Evolutionary conservation across 352 stramenopile genomes (phyloP).

Genomic region (Globisporangium cylindrosporum): DNA sequence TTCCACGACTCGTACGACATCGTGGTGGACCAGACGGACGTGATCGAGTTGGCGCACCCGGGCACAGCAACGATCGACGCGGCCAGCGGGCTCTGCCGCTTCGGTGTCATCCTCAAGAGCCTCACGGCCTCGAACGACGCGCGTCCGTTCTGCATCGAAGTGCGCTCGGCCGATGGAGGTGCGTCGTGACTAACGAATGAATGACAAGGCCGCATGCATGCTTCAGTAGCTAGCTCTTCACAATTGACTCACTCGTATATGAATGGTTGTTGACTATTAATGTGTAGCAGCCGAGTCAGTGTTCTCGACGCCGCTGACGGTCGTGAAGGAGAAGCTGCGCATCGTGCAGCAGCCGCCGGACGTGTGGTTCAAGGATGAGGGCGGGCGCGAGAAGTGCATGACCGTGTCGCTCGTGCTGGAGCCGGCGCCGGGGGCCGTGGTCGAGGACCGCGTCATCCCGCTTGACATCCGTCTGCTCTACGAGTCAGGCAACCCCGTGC

Average conservation of each 20-base stretch:
- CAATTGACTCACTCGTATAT: background rate
- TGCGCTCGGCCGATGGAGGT: slow-evolving; percentile 38
- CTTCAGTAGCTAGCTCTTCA: background rate
- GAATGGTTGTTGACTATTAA: background rate
- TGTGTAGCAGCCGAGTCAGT: slow-evolving; percentile 50
- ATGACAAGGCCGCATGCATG: background rate
- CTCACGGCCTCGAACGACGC: slow-evolving; percentile 58
- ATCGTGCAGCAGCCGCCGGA: slow-evolving; percentile 81
- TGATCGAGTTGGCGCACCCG: slow-evolving; percentile 23
- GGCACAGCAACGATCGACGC: slow-evolving; percentile 28
- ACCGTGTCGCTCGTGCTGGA: slow-evolving; percentile 81
- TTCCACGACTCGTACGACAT: slow-evolving; percentile 80
- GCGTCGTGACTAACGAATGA: background rate
- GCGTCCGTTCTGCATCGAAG: slow-evolving; percentile 68
- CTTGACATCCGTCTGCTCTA: slow-evolving; percentile 77
- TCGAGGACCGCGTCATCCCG: slow-evolving; percentile 76
- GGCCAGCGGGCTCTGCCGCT: slow-evolving; percentile 36
- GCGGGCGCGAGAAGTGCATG: slow-evolving; percentile 95
- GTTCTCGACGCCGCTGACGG: slow-evolving; percentile 57
- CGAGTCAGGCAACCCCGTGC: slow-evolving; percentile 78
- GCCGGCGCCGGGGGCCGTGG: slow-evolving; percentile 50
- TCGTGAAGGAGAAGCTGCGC: slow-evolving; percentile 77
- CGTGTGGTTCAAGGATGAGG: slow-evolving; percentile 97
- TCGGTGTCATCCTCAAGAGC: slow-evolving; percentile 45
- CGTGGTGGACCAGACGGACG: slow-evolving; percentile 53